Base-by-base conservation (phyloP, 192 early-diverging fungal genomes). In the Phlyctochytrium bullatum region DNA sequence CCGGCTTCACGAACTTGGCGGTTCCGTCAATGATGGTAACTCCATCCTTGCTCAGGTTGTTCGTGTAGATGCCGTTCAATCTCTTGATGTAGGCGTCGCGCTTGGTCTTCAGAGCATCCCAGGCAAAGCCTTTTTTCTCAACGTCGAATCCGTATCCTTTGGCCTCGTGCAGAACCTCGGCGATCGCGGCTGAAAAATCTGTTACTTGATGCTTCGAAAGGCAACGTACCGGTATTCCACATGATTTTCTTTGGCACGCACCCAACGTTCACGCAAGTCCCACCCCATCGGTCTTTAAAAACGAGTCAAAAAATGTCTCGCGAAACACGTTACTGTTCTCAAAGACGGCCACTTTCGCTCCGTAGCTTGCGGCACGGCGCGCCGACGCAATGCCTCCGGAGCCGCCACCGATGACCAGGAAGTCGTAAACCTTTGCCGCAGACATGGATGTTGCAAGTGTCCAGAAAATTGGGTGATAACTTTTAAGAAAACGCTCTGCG, bases 51-150 rank as follows among this genome's bases (percentile, higher is more conserved):
- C 68, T 74, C 31, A 99, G 79, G 75, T 99, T 99, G 65, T 69
- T 83, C 78, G 88, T 90, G 80, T 99, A 99, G 74, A 99, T 99
- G 25, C 92, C 91, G 77, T 99, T 99, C 23, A 99, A 83, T 36
- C 97, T 94, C 79, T 88, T 82, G 36, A 99, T 92, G 79, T 99
- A 99, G 3, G 91, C 94, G 73, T 99, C 97, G 36, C 97, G 89
- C 80, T 94, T 94, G 33, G 85, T 52, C 80, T 98, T 98, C 64
- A 99, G 74, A 17, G 76, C 62, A 2, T 77, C 73, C 94, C 94
- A 97, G 77, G 90, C 75, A 69, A 98, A 92, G 31, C 67, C 71
- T 32, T 80, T 63, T 24, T 68, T 53, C 17, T 62, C 52, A 2
- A 88, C 78, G 52, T 83, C 84, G 79, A 96, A 95, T 4, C 97